A percentile compares a stretch with the other conserved stretches of the same genome.
phyloP scores from a whole-genome alignment of 345 rosid genomes.

The Toxicodendron radicans region DNA sequence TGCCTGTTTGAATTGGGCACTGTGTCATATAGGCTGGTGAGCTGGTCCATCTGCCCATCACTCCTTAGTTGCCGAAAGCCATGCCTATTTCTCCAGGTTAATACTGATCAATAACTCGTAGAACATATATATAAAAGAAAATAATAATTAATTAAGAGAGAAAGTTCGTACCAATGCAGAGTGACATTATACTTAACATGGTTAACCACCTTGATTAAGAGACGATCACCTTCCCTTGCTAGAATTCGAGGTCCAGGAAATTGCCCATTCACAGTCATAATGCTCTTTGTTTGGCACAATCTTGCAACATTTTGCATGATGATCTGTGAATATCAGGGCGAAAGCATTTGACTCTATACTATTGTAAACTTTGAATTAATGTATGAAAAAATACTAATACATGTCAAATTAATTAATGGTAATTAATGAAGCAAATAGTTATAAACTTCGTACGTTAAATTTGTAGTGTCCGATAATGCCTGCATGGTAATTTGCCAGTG shows the following conservation, averaged over 20 bases:
- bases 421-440: too few relatives aligned
- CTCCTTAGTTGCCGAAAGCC: slow-evolving; percentile 48
- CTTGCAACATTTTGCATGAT: slow-evolving; percentile 62
- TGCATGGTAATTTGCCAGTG: slow-evolving; percentile 36
- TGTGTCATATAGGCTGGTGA: slow-evolving; percentile 46
- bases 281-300: slow-evolving; percentile 68
- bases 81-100: slow-evolving; percentile 34
- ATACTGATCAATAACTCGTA: too few relatives aligned
- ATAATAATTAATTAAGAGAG: too few relatives aligned
- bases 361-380: too few relatives aligned
- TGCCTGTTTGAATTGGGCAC: slow-evolving; percentile 56
- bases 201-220: too few relatives aligned
- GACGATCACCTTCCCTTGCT: slow-evolving; percentile 82
- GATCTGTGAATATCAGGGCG: slow-evolving; percentile 26
- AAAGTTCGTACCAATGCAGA: slow-evolving; percentile 56
- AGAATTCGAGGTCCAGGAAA: slow-evolving; percentile 67
- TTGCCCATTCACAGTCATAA: slow-evolving; percentile 70
- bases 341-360: too few relatives aligned
- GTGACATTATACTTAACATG: slow-evolving; percentile 66
- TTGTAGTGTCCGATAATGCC: slow-evolving; percentile 47
- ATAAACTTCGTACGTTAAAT: slow-evolving; percentile 34
- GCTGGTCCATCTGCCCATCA: slow-evolving; percentile 69
- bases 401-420: neutral
- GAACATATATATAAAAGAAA: too few relatives aligned
- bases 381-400: too few relatives aligned